Evolutionary conservation across 257 asterid genomes (phyloP).

Genomic region (Capsicum chinense): DNA sequence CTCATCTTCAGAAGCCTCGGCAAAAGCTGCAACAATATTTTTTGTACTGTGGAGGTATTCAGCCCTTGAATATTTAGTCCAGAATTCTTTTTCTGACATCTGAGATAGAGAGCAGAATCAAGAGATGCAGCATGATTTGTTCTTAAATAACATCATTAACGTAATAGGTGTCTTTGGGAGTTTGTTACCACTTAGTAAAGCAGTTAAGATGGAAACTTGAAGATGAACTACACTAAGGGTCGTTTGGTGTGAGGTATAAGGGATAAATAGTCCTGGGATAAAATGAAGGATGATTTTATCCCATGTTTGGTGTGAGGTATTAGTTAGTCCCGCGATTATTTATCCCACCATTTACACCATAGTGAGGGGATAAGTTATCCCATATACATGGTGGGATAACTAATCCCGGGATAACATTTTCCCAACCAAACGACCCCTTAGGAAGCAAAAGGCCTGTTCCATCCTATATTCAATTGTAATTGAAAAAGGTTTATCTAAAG

Average conservation of each 20-base stretch:
- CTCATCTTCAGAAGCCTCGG: slow-evolving; percentile 99
- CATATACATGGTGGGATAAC: no score
- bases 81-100: slow-evolving; percentile 95
- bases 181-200: slow-evolving; percentile 14
- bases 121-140: neutral
- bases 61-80: slow-evolving; percentile 98
- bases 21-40: slow-evolving; percentile 94
- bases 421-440: no score
- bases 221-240: neutral
- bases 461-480: neutral
- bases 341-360: no score
- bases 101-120: slow-evolving; percentile 36
- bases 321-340: no score
- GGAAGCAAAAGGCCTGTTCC: slow-evolving; percentile 12
- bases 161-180: neutral
- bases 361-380: no score
- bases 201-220: neutral
- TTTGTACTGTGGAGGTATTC: slow-evolving; percentile 92
- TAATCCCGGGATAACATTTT: no score
- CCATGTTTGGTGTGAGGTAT: no score
- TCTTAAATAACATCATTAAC: neutral
- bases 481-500: slow-evolving; percentile 8
- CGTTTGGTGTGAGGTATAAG: no score
- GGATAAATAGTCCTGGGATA: no score
- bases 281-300: no score